These are phyloP conservation scores for Cladosporium oxysporum DNA, from an alignment of 2,329 filamentous ascomycete genomes.

Conservation along the genomic window DNA sequence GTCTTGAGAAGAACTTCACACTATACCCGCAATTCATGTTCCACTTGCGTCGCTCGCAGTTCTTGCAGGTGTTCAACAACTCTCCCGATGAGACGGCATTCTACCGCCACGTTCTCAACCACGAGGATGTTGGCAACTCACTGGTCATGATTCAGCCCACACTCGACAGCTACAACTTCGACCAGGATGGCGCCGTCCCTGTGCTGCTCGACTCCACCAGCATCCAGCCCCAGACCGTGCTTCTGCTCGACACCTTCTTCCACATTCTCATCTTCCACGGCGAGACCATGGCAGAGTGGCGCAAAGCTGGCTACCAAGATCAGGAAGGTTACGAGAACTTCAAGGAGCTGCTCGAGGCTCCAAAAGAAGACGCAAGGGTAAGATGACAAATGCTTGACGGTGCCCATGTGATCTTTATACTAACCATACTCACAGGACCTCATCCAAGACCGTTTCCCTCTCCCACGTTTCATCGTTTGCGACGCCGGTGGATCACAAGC, in stretches of 20 bases:
- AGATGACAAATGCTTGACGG: constrained; percentile 37
- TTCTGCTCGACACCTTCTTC: constrained; percentile 97
- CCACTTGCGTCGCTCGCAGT: constrained; percentile 93
- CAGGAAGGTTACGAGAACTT: constrained; percentile 99
- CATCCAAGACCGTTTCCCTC: constrained; percentile 95
- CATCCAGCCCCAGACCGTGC: constrained; percentile 89
- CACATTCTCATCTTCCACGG: constrained; percentile 99
- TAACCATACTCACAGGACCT: constrained; percentile 67
- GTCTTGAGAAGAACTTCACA: constrained; percentile 97
- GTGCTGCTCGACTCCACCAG: constrained; percentile 96
- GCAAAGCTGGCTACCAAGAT: constrained; percentile 95
- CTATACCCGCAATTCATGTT: constrained; percentile 99
- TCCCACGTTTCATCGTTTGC: constrained; percentile 97
- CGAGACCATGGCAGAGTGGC: constrained; percentile 96
- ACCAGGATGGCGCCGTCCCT: constrained; percentile 87
- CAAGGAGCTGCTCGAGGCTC: constrained; percentile 79
- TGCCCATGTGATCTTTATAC: background rate
- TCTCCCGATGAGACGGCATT: constrained; percentile 99
- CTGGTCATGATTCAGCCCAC: constrained; percentile 99
- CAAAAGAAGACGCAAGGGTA: constrained; percentile 95
- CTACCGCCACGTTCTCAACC: constrained; percentile 93
- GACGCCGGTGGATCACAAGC: constrained; percentile 98
- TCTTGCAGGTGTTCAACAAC: constrained; percentile 99
- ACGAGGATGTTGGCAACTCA: constrained; percentile 95
- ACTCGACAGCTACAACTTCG: constrained; percentile 94